Conservation (phyloP, 2,329 filamentous ascomycete genomes). For the Teratosphaeriaceae sp. region DNA sequence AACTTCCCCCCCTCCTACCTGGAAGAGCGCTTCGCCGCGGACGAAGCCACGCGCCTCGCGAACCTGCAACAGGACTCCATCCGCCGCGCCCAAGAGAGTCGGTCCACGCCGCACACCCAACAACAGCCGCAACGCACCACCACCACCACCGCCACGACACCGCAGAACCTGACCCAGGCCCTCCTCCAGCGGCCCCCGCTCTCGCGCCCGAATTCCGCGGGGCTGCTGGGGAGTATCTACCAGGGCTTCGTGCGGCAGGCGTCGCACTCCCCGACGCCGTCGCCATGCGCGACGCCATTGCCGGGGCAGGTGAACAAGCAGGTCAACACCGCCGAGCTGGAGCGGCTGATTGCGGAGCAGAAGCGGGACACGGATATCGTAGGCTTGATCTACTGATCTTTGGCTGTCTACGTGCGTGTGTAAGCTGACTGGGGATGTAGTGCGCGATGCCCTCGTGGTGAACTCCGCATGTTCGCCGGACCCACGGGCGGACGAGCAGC, state of each 20-base stretch:
- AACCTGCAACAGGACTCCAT: conserved; percentile 16
- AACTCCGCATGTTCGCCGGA: no score
- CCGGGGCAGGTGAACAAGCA: conserved; percentile 7
- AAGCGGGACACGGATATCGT: conserved; percentile 26
- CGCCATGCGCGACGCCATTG: conserved; percentile 7
- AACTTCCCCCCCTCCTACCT: conserved; percentile 25
- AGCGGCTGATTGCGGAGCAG: conserved; percentile 22
- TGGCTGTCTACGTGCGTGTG: no score
- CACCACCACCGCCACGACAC: conserved; percentile 9
- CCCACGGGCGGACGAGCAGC: no score
- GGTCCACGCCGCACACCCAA: conserved; percentile 6
- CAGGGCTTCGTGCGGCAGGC: conserved; percentile 15
- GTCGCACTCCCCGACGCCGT: conserved; percentile 6
- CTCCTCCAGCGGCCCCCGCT: conserved; percentile 17
- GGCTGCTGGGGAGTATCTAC: conserved; percentile 24
- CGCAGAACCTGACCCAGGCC: conserved; percentile 9
- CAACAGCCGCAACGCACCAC: conserved; percentile 5
- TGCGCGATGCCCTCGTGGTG: conserved; percentile 15
- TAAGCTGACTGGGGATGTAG: conserved; percentile 9
- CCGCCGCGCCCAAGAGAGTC: conserved; percentile 8
- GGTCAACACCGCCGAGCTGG: conserved; percentile 15
- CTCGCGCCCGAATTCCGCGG: conserved; percentile 14
- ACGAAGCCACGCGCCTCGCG: conserved; percentile 18
- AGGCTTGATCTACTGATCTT: conserved; percentile 2
- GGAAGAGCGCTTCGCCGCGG: conserved; percentile 25